phyloP scores from a whole-genome alignment of 208 protist species.

The Tritrichomonas musculus region DNA sequence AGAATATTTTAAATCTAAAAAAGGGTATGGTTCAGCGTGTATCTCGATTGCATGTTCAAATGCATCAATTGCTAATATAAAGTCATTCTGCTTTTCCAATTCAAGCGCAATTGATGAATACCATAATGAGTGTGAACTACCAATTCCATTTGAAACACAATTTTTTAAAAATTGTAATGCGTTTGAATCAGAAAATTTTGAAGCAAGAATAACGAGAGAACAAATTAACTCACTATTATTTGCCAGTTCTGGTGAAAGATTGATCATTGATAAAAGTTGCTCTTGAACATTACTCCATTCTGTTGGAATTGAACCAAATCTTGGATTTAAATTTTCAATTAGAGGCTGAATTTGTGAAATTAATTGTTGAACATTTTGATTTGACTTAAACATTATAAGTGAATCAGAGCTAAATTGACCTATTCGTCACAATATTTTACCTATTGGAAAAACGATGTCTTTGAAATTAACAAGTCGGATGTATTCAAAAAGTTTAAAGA shows the following conservation, averaged over 20 bases:
- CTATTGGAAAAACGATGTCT: too few species aligned
- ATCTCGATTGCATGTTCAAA: neutral
- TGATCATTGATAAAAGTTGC: neutral
- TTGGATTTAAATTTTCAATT: too few species aligned
- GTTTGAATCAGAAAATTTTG: neutral
- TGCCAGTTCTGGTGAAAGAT: neutral
- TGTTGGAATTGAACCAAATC: neutral
- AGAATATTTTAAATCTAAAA: neutral
- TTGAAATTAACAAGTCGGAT: too few species aligned
- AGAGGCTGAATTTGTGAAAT: too few species aligned
- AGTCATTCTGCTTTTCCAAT: neutral
- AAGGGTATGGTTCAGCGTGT: neutral
- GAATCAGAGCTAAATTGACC: too few species aligned
- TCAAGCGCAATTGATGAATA: neutral
- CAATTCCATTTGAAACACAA: neutral
- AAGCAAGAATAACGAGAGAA: neutral
- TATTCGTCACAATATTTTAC: too few species aligned
- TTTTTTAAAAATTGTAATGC: neutral
- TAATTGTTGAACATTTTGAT: too few species aligned
- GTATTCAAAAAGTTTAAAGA: too few species aligned
- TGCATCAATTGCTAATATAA: neutral
- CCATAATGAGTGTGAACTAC: neutral
- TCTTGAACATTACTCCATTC: neutral
- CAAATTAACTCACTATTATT: neutral
- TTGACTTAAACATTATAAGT: too few species aligned